Base-by-base conservation (phyloP, 129 eudicot genomes). In the Escallonia rubra region DNA sequence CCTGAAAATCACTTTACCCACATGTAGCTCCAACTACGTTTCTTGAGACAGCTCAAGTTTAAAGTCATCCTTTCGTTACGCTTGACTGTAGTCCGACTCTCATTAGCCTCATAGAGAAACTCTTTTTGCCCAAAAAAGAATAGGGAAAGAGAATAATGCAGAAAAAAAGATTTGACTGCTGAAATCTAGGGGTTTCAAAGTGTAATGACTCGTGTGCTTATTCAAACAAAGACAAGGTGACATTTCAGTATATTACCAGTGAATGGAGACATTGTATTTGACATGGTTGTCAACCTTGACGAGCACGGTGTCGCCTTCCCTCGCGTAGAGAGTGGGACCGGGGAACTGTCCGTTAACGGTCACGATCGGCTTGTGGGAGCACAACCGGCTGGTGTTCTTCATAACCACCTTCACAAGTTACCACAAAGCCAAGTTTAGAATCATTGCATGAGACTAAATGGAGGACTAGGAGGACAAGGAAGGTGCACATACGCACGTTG, bases 231-330 rank as follows among this genome's bases (percentile, higher is more conserved):
- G 64, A 47, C 47, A 45, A 39, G 39, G 7, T 60, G 60, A 39
- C 57, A 64, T 7, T 10, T 4, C 54, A 47, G 13, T 41, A 46
- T 10, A 57, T 43, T 83, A 89, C 96, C 94, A 89, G 52, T 89
- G 96, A 66, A 89, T 83, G 11, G 93, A 78, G 51, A 89, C 80
- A 38, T 89, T 89, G 68, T 86, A 89, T 55, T 83, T 81, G 70
- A 89, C 94, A 49, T 80, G 83, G 74, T 89, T 89, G 42, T 83
- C 87, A 14, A 89, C 96, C 43, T 79, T 79, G 48, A 89, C 73
- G 45, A 89, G 86, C 56, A 89, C 84, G 0, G 74, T 86, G 66
- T 89, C 94, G 2, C 80, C 96, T 79, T 89, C 96, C 66, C 96
- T 73, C 14, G 96, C 93, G 4, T 78, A 83, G 4, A 89, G 54